Base-by-base conservation (phyloP, 1,284 basidiomycete species). In the Xerocomus nothofagi region DNA sequence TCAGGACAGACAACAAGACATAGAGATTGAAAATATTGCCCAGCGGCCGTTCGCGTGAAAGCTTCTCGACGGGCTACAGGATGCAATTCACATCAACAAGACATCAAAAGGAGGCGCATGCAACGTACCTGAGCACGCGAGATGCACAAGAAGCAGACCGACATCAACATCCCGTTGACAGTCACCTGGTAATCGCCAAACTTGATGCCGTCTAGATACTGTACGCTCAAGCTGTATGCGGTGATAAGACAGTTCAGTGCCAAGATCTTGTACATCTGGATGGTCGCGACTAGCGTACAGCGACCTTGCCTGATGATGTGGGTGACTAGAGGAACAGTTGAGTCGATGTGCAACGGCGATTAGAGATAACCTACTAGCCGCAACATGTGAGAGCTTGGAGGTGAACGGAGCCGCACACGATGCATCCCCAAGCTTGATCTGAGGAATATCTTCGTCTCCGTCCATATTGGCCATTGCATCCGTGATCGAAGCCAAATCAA, bases 201-300 rank as follows among this genome's bases (percentile, higher is more conserved):
- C 71, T 98, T 98, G 79, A 98, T 96, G 23, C 94, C 95, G 57
- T 98, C 93, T 15, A 98, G 77, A 66, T 98, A 97, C 70, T 96
- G 93, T 21, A 98, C 95, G 60, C 90, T 93, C 55, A 98, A 75
- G 69, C 90, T 93, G 73, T 95, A 98, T 27, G 94, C 94, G 3
- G 93, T 96, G 68, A 98, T 98, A 34, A 98, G 76, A 67, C 94
- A 97, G 69, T 98, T 98, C 53, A 97, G 75, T 3, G 94, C 94
- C 32, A 98, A 77, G 59, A 98, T 98, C 77, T 97, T 97, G 84
- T 97, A 98, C 94, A 98, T 98, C 73, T 98, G 95, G 50, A 95
- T 90, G 2, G 94, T 98, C 1, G 94, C 94, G 37, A 98, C 94
- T 14, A 98, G 83, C 0, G 94, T 98, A 74, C 94, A 97, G 39